Conservation (phyloP, 306 rosid genomes). For the Trichosanthes truncata region DNA sequence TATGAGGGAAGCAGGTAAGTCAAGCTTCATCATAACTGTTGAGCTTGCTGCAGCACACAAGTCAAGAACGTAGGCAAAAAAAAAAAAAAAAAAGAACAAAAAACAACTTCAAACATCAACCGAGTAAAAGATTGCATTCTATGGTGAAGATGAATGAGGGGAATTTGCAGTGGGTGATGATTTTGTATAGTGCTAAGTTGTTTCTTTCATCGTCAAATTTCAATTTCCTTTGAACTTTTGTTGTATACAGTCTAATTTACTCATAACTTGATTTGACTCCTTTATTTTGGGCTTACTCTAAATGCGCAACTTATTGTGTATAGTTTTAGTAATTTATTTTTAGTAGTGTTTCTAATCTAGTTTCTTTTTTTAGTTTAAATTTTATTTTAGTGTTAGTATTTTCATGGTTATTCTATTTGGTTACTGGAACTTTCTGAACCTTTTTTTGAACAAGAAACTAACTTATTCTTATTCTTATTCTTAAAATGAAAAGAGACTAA, state of each 20-base stretch:
- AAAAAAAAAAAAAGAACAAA: neutral
- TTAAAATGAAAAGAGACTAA: too few relatives aligned
- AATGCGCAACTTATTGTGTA: neutral
- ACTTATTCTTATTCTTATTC: too few relatives aligned
- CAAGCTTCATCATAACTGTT: slow-evolving; percentile 59
- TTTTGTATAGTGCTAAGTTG: slow-evolving; percentile 5
- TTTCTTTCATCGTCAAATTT: neutral
- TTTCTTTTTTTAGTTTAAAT: neutral
- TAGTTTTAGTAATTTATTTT: neutral
- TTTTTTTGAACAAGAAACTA: too few relatives aligned
- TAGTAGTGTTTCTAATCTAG: neutral
- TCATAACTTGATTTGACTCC: neutral
- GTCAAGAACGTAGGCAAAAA: neutral
- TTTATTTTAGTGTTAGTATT: neutral
- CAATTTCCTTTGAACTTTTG: neutral
- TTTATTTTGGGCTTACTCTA: neutral
- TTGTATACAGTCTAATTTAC: neutral
- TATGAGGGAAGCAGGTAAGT: slow-evolving; percentile 67
- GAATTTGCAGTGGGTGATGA: neutral
- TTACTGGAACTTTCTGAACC: neutral
- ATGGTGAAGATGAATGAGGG: neutral
- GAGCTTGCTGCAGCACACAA: slow-evolving; percentile 50
- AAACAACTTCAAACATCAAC: neutral
- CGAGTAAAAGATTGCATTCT: neutral
- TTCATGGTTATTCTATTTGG: neutral